Percentiles rank a stretch among this genome's conserved stretches.
These are phyloP conservation scores for Pseudomonodictys pantanalensis DNA, from an alignment of 495 filamentous ascomycete species.

Conservation along the genomic window DNA sequence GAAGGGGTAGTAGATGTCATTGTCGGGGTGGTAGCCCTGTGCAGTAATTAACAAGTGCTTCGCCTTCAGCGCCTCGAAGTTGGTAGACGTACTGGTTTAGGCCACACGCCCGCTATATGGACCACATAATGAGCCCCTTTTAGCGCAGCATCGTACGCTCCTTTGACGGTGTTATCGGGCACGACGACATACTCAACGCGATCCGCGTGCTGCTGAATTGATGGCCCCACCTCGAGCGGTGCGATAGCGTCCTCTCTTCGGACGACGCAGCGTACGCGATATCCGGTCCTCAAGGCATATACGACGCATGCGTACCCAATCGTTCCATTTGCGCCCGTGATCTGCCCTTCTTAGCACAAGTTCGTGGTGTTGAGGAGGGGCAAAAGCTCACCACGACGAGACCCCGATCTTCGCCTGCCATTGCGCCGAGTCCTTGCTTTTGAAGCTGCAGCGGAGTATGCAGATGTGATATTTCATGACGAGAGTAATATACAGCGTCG, in stretches of 20 bases:
- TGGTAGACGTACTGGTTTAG: slow-evolving; percentile 12
- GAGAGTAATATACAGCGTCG: too few species aligned
- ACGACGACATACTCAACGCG: slow-evolving; percentile 21
- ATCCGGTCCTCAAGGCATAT: slow-evolving; percentile 13
- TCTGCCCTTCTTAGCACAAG: too few species aligned
- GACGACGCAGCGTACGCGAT: slow-evolving; percentile 24
- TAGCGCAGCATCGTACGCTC: slow-evolving; percentile 18
- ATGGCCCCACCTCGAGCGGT: slow-evolving; percentile 8
- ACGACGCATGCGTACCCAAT: slow-evolving; percentile 18
- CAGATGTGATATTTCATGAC: too few species aligned
- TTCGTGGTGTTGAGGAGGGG: too few species aligned
- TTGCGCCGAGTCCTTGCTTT: too few species aligned
- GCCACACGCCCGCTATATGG: slow-evolving; percentile 27
- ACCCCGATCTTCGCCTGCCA: too few species aligned
- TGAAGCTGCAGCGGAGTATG: too few species aligned
- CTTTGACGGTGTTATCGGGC: slow-evolving; percentile 10
- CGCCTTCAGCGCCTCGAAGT: not conserved
- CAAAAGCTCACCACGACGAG: too few species aligned
- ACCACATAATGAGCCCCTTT: slow-evolving; percentile 8
- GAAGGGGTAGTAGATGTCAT: slow-evolving; percentile 23
- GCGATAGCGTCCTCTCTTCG: slow-evolving; percentile 18
- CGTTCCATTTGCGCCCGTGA: slow-evolving; percentile 26
- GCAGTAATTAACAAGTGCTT: not conserved
- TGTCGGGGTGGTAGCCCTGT: slow-evolving; percentile 24
- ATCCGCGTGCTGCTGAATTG: slow-evolving; percentile 7